Conservation (phyloP, 1,284 basidiomycete species). For the Agaricales sp. region DNA sequence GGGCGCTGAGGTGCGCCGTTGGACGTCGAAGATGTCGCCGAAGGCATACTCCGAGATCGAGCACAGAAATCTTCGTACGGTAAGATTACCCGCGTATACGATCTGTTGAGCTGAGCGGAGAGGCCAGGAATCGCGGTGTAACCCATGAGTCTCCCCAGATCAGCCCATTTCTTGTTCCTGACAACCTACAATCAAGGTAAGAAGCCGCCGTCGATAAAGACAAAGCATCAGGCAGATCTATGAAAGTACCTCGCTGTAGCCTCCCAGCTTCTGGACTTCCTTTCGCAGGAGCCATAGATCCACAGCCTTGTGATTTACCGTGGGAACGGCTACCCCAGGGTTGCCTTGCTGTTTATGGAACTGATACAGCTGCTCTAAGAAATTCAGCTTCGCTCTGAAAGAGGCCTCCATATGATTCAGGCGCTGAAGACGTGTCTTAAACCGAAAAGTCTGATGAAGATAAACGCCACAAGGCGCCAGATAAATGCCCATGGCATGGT, state of each 20-base stretch:
- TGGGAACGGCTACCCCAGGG: conserved; percentile 79
- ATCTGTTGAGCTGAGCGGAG: conserved; percentile 81
- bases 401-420: conserved; percentile 97
- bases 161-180: conserved; percentile 76
- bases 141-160: conserved; percentile 73
- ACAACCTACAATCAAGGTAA: conserved; percentile 49
- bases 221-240: background rate
- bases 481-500: conserved; percentile 10
- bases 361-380: conserved; percentile 91
- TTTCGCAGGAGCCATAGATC: conserved; percentile 91
- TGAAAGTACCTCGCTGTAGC: conserved; percentile 67
- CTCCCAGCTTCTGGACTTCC: conserved; percentile 83
- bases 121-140: conserved; percentile 76
- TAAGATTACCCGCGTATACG: conserved; percentile 84
- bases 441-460: conserved; percentile 66
- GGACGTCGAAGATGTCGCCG: conserved; percentile 24
- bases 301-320: conserved; percentile 84
- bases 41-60: conserved; percentile 58
- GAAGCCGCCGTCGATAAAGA: conserved; percentile 16
- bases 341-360: conserved; percentile 89
- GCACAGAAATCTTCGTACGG: conserved; percentile 91
- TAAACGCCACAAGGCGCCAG: conserved; percentile 13
- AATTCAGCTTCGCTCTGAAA: conserved; percentile 93
- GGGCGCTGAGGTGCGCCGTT: conserved; percentile 23
- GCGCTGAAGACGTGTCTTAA: conserved; percentile 91